phyloP scores from a whole-genome alignment of 192 early-diverging fungal species.

The Geosiphon pyriformis region DNA sequence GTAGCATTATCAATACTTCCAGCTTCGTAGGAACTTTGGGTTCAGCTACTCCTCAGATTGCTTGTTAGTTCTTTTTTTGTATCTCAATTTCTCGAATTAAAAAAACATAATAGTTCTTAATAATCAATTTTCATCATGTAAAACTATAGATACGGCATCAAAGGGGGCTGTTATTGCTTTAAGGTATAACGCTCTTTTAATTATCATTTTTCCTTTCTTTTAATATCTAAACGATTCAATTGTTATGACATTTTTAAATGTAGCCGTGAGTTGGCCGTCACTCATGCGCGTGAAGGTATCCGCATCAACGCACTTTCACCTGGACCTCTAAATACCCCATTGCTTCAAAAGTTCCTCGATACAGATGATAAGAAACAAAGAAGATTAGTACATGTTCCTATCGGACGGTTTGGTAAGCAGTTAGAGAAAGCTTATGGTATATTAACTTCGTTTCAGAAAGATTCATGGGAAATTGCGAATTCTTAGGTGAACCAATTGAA shows the following conservation, averaged over 20 bases:
- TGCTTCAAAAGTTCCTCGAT: constrained; percentile 80
- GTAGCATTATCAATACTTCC: constrained; percentile 80
- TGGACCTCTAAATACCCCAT: constrained; percentile 70
- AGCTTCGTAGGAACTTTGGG: constrained; percentile 74
- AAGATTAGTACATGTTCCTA: constrained; percentile 72
- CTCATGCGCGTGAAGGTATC: constrained; percentile 84
- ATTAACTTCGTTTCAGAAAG: no score
- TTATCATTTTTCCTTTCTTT: not conserved
- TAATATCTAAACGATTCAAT: not conserved
- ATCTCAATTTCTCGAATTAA: no score
- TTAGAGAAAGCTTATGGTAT: no score
- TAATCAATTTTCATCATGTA: not conserved
- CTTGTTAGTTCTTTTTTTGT: constrained; percentile 47
- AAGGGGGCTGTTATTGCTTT: constrained; percentile 82
- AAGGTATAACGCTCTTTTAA: constrained; percentile 66
- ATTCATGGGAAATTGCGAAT: no score
- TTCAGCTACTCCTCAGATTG: constrained; percentile 78
- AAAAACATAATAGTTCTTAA: not conserved
- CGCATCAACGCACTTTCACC: constrained; percentile 79
- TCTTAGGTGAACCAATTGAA: constrained; percentile 76
- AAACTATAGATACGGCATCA: constrained; percentile 66
- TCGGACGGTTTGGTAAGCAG: constrained; percentile 77
- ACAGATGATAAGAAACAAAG: constrained; percentile 80
- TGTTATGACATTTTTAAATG: constrained; percentile 2
- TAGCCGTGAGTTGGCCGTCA: constrained; percentile 71